Evolutionary conservation across 2,329 filamentous ascomycete species (phyloP).

Genomic region (Bipolaris cookei): DNA sequence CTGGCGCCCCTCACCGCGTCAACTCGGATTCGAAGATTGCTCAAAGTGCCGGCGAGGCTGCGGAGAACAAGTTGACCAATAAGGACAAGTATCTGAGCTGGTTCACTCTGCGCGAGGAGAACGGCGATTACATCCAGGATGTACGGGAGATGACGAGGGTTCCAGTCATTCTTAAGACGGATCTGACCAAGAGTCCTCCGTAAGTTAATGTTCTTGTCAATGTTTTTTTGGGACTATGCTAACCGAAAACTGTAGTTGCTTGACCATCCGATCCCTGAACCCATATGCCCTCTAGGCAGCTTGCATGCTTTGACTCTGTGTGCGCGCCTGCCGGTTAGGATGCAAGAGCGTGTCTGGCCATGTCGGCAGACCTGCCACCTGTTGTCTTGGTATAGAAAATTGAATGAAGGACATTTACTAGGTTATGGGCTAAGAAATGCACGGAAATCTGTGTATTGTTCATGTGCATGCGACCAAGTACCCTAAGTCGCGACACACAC

Average conservation of each 20-base stretch:
- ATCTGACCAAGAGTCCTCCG: constrained; percentile 98
- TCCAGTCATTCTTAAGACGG: constrained; percentile 97
- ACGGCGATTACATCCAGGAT: constrained; percentile 96
- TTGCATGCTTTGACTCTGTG: constrained; percentile 4
- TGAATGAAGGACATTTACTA: constrained; percentile 43
- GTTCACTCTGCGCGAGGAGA: constrained; percentile 88
- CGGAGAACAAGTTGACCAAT: constrained; percentile 81
- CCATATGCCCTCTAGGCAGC: constrained; percentile 67
- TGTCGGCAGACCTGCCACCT: constrained; percentile 9
- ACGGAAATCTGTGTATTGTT: constrained; percentile 40
- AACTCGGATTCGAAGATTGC: constrained; percentile 93
- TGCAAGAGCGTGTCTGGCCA: background rate
- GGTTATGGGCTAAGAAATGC: constrained; percentile 20
- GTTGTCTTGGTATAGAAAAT: constrained; percentile 39
- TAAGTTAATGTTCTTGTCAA: constrained; percentile 64
- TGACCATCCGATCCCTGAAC: constrained; percentile 84
- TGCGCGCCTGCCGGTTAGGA: constrained; percentile 3
- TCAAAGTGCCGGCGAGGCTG: constrained; percentile 67
- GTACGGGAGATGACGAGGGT: constrained; percentile 97
- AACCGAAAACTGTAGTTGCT: constrained; percentile 62
- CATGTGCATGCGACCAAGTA: constrained; percentile 35
- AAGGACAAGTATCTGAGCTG: constrained; percentile 96
- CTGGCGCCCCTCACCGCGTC: constrained; percentile 78
- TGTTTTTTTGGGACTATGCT: constrained; percentile 17
- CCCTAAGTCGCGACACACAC: constrained; percentile 29